Percentiles rank a stretch among this genome's conserved stretches.
Evolutionary conservation across 2,329 filamentous ascomycete genomes (phyloP).

Genomic region (Fusarium sp.): DNA sequence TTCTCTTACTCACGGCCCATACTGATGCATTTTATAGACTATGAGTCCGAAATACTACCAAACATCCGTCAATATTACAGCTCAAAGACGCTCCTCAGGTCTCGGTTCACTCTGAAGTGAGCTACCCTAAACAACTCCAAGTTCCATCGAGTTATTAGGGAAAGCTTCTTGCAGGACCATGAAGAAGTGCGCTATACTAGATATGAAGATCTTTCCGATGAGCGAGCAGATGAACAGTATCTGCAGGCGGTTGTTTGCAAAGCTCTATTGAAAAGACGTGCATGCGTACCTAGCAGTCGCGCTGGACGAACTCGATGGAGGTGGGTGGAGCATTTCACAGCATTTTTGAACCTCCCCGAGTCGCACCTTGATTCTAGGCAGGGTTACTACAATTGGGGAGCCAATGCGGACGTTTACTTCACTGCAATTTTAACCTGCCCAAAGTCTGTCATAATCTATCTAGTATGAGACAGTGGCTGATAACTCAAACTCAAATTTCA

Average conservation of each 20-base stretch:
- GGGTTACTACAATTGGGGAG: no score
- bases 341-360: no score
- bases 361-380: no score
- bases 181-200: background rate
- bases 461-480: no score
- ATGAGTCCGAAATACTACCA: background rate
- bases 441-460: no score
- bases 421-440: no score
- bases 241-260: background rate
- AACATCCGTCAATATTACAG: background rate
- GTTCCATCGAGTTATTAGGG: background rate
- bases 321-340: background rate
- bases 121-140: background rate
- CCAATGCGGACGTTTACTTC: no score
- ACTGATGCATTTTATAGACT: background rate
- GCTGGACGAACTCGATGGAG: no score
- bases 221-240: background rate
- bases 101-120: background rate
- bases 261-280: background rate
- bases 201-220: background rate
- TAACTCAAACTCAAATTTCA: no score
- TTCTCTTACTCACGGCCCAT: background rate
- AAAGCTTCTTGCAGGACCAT: background rate
- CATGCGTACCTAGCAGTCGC: no score
- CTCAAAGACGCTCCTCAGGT: background rate